Percentiles rank a stretch among this genome's conserved stretches.
Evolutionary conservation across 2,329 filamentous ascomycete species (phyloP).

Genomic region (Rosellinia necatrix): DNA sequence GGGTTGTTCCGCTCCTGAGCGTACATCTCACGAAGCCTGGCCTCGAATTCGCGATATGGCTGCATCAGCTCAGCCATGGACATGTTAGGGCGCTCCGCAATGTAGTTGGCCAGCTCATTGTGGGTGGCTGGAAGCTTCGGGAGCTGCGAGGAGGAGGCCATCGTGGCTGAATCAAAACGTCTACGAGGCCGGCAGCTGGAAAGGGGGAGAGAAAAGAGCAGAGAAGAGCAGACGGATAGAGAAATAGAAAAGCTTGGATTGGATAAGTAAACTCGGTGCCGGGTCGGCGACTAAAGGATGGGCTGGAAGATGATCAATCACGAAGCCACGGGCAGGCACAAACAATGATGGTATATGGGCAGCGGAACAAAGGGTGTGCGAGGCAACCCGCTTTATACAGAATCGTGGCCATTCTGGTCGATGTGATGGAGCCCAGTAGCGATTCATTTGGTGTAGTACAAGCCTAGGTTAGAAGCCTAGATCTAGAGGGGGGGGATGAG

Average conservation of each 20-base stretch:
- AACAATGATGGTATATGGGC: background rate
- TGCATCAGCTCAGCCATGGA: conserved; percentile 62
- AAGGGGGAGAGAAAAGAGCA: background rate
- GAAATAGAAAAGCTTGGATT: background rate
- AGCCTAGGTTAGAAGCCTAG: too few species aligned
- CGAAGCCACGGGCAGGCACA: background rate
- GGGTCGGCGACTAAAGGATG: background rate
- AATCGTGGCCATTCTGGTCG: background rate
- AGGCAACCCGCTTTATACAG: conserved; percentile 10
- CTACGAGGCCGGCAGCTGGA: background rate
- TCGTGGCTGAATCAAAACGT: conserved; percentile 29
- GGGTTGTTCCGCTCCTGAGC: conserved; percentile 69
- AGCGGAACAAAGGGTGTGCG: background rate
- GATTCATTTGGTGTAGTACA: too few species aligned
- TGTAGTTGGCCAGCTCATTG: conserved; percentile 54
- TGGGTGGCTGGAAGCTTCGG: conserved; percentile 54
- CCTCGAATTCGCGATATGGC: conserved; percentile 71
- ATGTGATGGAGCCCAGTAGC: too few species aligned
- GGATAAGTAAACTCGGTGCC: background rate
- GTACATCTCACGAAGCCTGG: conserved; percentile 67
- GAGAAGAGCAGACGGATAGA: background rate
- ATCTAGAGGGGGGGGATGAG: too few species aligned
- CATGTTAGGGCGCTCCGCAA: conserved; percentile 57
- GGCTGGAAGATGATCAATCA: background rate
- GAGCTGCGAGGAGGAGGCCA: conserved; percentile 45